Base-by-base conservation (phyloP, 75 land plant species). In the Larix kaempferi region DNA sequence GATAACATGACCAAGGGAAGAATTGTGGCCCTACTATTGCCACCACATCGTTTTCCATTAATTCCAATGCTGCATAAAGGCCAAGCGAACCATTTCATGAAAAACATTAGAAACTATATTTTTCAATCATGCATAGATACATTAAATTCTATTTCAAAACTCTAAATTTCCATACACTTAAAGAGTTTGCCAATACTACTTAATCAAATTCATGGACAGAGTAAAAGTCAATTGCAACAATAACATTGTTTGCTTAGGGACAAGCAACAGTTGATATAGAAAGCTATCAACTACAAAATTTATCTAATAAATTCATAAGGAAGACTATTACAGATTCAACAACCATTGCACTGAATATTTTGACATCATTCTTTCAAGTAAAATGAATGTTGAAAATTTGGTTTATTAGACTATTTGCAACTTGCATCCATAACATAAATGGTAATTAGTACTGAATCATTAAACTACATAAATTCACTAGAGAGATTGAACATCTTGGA, bases 1-100 rank as follows among this genome's bases (percentile, higher is more conserved):
- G 89, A 84, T 21, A 21, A 90, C 84, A 71, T 85, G 89, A 6
- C 89, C 87, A 60, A 81, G 86, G 14, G 39, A 78, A 41, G 92
- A 85, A 49, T 78, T 90, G 87, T 61, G 92, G n/a, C n/a, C n/a
- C n/a, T n/a, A n/a, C n/a, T n/a, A n/a, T n/a, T n/a, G n/a, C n/a
- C n/a, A n/a, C n/a, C 0, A 84, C 80, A 21, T 84, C 83, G 35
- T 78, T 56, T 69, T 79, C 82, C 83, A 90, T 71, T 64, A 78
- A 81, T 65, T 79, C 81, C 37, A 87, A 71, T 64, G 89, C 92
- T 89, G 82, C 66, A 84, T 25, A 77, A 77, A 78, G 37, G 33
- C 39, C 37, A 65, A 35, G 6, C 14, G 25, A 10, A 14, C 19
- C 5, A n/a, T n/a, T n/a, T n/a, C n/a, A n/a, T n/a, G n/a, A n/a